phyloP scores from a whole-genome alignment of 2,329 filamentous ascomycete genomes.

The Sporothrix dimorphospora region DNA sequence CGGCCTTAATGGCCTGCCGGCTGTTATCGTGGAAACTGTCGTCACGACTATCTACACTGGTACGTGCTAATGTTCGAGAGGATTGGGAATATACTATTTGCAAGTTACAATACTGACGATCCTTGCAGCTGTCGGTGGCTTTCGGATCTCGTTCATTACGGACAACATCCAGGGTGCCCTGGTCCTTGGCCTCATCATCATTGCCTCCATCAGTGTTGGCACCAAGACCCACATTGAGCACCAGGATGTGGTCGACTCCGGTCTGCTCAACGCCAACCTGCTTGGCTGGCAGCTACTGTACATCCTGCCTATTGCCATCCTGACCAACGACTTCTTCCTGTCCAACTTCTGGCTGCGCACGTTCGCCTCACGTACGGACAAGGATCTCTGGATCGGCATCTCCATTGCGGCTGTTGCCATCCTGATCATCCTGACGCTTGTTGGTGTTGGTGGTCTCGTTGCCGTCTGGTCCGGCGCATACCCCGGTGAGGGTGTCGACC shows the following conservation, averaged over 20 bases:
- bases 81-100: not conserved
- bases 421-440: constrained; percentile 70
- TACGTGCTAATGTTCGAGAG: constrained; percentile 44
- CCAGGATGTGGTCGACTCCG: constrained; percentile 68
- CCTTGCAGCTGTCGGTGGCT: constrained; percentile 70
- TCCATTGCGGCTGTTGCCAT: constrained; percentile 68
- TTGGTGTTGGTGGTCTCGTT: constrained; percentile 73
- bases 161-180: constrained; percentile 81
- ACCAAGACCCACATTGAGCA: constrained; percentile 73
- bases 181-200: constrained; percentile 73
- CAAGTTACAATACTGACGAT: not conserved
- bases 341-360: constrained; percentile 84
- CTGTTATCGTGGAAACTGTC: constrained; percentile 75
- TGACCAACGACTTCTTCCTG: constrained; percentile 87
- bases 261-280: constrained; percentile 67
- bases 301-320: constrained; percentile 77
- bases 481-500: constrained; percentile 57
- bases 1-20: constrained; percentile 72
- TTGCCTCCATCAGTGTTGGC: constrained; percentile 78
- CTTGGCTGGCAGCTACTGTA: constrained; percentile 86
- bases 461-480: constrained; percentile 78
- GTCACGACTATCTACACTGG: constrained; percentile 85
- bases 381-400: constrained; percentile 74
- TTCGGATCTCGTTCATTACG: constrained; percentile 81
- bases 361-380: constrained; percentile 78